A percentile compares a stretch with the other conserved stretches of the same genome.
Evolutionary conservation across 2,329 filamentous ascomycete species (phyloP).

Genomic region (Aspergillus nomiae): DNA sequence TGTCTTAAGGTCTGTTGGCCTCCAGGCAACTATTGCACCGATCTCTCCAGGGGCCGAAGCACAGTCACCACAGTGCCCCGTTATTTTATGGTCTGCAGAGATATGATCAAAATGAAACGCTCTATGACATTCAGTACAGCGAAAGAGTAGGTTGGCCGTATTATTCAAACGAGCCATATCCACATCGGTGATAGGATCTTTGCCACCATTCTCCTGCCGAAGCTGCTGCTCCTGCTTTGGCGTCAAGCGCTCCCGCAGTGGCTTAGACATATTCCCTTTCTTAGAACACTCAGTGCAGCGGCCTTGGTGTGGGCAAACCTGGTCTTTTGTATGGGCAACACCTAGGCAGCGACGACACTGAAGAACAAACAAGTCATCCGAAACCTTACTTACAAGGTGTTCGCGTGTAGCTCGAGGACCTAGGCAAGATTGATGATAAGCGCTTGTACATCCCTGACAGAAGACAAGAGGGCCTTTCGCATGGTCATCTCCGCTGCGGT

Average conservation of each 20-base stretch:
- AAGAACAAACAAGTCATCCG: slow-evolving; percentile 74
- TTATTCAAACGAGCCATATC: slow-evolving; percentile 71
- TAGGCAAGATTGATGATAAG: slow-evolving; percentile 82
- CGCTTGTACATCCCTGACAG: slow-evolving; percentile 86
- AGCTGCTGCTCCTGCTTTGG: slow-evolving; percentile 81
- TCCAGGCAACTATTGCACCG: slow-evolving; percentile 83
- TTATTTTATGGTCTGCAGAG: slow-evolving; percentile 46
- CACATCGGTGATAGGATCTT: slow-evolving; percentile 73
- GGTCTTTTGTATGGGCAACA: slow-evolving; percentile 67
- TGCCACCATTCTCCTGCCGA: slow-evolving; percentile 74
- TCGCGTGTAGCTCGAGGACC: slow-evolving; percentile 73
- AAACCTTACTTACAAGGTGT: slow-evolving; percentile 88
- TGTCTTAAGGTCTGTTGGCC: slow-evolving; percentile 63
- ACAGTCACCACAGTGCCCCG: slow-evolving; percentile 82
- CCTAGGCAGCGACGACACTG: slow-evolving; percentile 88
- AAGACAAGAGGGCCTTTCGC: slow-evolving; percentile 73
- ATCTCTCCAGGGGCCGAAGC: slow-evolving; percentile 66
- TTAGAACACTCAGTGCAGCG: slow-evolving; percentile 70
- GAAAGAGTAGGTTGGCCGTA: slow-evolving; percentile 73
- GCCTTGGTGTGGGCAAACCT: slow-evolving; percentile 67
- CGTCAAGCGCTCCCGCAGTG: slow-evolving; percentile 74
- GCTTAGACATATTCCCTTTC: slow-evolving; percentile 67
- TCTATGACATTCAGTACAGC: slow-evolving; percentile 75
- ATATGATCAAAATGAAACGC: slow-evolving; percentile 86
- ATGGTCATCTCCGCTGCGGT: slow-evolving; percentile 52